A percentile compares a stretch with the other conserved stretches of the same genome.
These are phyloP conservation scores for Lentinus tigrinus DNA, from an alignment of 768 basidiomycete genomes.

Conservation along the genomic window DNA sequence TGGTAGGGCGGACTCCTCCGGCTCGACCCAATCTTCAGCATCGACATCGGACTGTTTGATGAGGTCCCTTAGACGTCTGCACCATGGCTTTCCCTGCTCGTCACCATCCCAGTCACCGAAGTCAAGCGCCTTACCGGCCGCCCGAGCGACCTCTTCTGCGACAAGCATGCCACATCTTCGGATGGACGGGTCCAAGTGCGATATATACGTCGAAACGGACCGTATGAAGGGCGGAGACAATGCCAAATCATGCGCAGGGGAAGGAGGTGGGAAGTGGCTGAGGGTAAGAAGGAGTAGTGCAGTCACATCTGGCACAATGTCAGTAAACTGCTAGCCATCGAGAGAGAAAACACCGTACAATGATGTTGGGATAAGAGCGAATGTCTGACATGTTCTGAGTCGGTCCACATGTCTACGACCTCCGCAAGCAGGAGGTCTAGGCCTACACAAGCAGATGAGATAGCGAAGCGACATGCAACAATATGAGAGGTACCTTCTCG, in stretches of 20 bases:
- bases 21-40: slow-evolving; percentile 26
- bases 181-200: slow-evolving; percentile 70
- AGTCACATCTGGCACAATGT: slow-evolving; percentile 60
- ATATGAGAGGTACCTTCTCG: slow-evolving; percentile 26
- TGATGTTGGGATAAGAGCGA: slow-evolving; percentile 73
- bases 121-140: slow-evolving; percentile 61
- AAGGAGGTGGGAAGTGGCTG: slow-evolving; percentile 54
- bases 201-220: slow-evolving; percentile 72
- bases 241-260: slow-evolving; percentile 45
- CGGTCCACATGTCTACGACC: slow-evolving; percentile 68
- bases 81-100: slow-evolving; percentile 64
- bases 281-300: slow-evolving; percentile 63
- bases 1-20: slow-evolving; percentile 16
- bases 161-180: slow-evolving; percentile 91
- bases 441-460: slow-evolving; percentile 31
- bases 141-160: slow-evolving; percentile 74
- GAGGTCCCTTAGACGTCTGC: slow-evolving; percentile 55
- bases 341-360: slow-evolving; percentile 47
- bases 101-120: slow-evolving; percentile 87
- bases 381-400: slow-evolving; percentile 75
- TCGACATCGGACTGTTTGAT: slow-evolving; percentile 52
- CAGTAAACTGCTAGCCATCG: background rate
- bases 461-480: background rate
- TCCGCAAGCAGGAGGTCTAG: slow-evolving; percentile 47
- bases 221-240: slow-evolving; percentile 62